Evolutionary conservation across 768 basidiomycete genomes (phyloP).

Genomic region (Termitomyces eurrhizus): DNA sequence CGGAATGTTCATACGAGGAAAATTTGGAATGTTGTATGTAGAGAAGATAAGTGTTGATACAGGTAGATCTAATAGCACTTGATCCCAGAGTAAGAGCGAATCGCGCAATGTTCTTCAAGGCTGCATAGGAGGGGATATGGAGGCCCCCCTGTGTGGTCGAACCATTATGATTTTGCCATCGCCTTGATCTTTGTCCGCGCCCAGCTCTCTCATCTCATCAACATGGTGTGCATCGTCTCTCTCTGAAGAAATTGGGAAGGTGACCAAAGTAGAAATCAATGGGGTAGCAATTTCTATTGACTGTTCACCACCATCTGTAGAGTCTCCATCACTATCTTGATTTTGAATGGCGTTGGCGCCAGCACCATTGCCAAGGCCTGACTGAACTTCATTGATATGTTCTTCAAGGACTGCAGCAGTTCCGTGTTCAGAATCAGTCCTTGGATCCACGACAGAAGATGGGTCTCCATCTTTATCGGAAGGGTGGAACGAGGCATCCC

Average conservation of each 20-base stretch:
- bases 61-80: background rate
- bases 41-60: background rate
- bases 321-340: background rate
- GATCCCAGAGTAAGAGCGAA: background rate
- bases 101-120: background rate
- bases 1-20: background rate
- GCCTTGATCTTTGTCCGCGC: background rate
- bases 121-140: background rate
- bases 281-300: slow-evolving; percentile 19
- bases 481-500: background rate
- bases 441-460: background rate
- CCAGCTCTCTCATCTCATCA: background rate
- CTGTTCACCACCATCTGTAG: slow-evolving; percentile 15
- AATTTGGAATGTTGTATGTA: background rate
- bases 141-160: slow-evolving; percentile 1
- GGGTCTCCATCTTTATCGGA: background rate
- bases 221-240: background rate
- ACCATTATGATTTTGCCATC: slow-evolving; percentile 10
- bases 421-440: background rate
- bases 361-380: background rate
- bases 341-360: background rate
- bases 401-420: background rate
- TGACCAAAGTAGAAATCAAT: slow-evolving; percentile 4
- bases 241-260: background rate
- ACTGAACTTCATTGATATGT: background rate